A percentile compares a stretch with the other conserved stretches of the same genome.
Conservation (phyloP, 768 basidiomycete genomes). For the Tylopilus felleus region DNA sequence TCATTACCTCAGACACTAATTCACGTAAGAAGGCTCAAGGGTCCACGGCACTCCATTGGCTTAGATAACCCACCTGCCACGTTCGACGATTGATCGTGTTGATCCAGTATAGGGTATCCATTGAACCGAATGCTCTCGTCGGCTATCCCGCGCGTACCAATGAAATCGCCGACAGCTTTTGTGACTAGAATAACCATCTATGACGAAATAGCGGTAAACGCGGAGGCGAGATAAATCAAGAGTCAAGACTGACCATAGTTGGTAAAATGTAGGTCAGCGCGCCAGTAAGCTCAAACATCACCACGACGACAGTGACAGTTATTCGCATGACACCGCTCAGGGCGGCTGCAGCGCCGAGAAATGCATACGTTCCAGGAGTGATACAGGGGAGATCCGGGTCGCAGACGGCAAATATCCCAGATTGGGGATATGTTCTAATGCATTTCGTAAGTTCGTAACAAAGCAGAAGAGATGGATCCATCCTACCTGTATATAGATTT, state of each 20-base stretch:
- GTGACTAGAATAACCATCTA: constrained; percentile 96
- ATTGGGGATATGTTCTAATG: constrained; percentile 71
- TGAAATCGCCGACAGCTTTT: constrained; percentile 93
- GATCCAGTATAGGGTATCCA: constrained; percentile 95
- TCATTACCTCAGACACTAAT: constrained; percentile 88
- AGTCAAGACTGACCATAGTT: constrained; percentile 71
- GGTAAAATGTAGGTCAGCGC: constrained; percentile 96
- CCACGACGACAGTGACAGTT: constrained; percentile 96
- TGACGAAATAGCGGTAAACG: constrained; percentile 11
- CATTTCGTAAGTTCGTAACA: neutral
- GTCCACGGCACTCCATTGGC: constrained; percentile 1
- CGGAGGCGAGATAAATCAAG: constrained; percentile 3
- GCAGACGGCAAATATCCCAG: constrained; percentile 88
- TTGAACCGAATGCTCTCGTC: constrained; percentile 98
- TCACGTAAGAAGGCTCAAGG: constrained; percentile 1
- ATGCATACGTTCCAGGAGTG: constrained; percentile 97
- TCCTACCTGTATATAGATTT: constrained; percentile 84
- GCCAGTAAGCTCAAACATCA: constrained; percentile 99
- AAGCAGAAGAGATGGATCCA: constrained; percentile 17
- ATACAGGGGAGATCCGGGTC: constrained; percentile 93
- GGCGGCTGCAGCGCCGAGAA: constrained; percentile 94
- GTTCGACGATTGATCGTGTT: constrained; percentile 90
- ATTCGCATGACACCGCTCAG: constrained; percentile 96
- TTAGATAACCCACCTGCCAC: constrained; percentile 64
- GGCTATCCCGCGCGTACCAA: constrained; percentile 91